Percentiles rank a stretch among this genome's conserved stretches.
These are phyloP conservation scores for Apiotrichum mycotoxinovorans DNA, from an alignment of 1,284 basidiomycete species.

Conservation along the genomic window DNA sequence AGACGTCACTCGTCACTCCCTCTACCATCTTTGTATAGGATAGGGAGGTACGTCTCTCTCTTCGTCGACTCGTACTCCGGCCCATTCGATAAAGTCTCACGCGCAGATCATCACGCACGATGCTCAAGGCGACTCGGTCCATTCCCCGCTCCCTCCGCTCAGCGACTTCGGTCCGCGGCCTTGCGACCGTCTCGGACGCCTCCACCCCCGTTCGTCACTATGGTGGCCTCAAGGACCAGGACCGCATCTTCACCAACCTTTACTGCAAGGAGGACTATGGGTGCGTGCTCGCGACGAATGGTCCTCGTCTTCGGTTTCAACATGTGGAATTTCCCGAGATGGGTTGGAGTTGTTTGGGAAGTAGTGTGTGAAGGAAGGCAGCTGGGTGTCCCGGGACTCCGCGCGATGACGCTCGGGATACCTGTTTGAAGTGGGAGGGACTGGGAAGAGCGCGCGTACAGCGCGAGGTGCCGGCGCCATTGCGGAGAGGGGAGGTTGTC, in stretches of 20 bases:
- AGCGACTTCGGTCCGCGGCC: constrained; percentile 13
- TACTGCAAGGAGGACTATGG: constrained; percentile 78
- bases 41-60: background rate
- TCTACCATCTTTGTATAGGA: background rate
- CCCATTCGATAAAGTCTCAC: background rate
- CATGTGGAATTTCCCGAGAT: too few species aligned
- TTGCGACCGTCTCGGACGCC: constrained; percentile 71
- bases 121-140: constrained; percentile 11
- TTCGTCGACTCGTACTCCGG: background rate
- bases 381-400: too few species aligned
- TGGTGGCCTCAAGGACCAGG: constrained; percentile 88
- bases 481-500: too few species aligned
- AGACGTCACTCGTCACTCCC: background rate
- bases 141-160: constrained; percentile 2
- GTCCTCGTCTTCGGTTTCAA: too few species aligned
- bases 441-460: too few species aligned
- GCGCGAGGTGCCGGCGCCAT: too few species aligned
- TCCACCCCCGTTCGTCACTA: constrained; percentile 70
- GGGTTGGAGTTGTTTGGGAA: too few species aligned
- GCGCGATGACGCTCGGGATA: too few species aligned
- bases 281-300: background rate
- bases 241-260: constrained; percentile 82
- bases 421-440: too few species aligned
- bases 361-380: too few species aligned
- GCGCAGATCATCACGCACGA: background rate